Evolutionary conservation across 129 eudicot genomes (phyloP).

Genomic region (Apium graveolens): DNA sequence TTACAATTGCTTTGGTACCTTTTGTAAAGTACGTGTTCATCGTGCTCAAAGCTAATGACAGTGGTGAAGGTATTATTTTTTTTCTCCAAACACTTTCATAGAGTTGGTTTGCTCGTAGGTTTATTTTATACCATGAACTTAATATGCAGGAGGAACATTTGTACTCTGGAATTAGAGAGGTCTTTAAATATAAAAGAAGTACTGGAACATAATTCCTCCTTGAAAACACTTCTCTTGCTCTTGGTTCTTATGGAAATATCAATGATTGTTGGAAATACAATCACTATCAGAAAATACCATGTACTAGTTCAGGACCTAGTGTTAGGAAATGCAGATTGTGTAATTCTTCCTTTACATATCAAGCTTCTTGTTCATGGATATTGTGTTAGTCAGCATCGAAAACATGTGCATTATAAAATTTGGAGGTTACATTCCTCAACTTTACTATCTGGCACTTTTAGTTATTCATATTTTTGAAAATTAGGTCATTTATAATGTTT

Average conservation of each 20-base stretch:
- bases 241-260: slow-evolving; percentile 93
- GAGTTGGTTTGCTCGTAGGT: neutral
- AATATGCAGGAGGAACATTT: slow-evolving; percentile 91
- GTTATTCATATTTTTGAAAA: too few relatives aligned
- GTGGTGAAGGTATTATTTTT: slow-evolving; percentile 69
- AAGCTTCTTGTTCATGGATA: too few relatives aligned
- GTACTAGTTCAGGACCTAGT: too few relatives aligned
- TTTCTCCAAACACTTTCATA: slow-evolving; percentile 4
- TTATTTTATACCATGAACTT: neutral
- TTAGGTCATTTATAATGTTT: too few relatives aligned
- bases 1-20: slow-evolving; percentile 94
- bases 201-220: slow-evolving; percentile 57
- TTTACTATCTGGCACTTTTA: too few relatives aligned
- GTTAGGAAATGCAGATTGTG: too few relatives aligned
- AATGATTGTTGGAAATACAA: slow-evolving; percentile 95
- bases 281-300: too few relatives aligned
- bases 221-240: slow-evolving; percentile 70
- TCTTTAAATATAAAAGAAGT: slow-evolving; percentile 70
- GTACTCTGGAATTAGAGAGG: slow-evolving; percentile 89
- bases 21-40: slow-evolving; percentile 72
- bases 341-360: too few relatives aligned
- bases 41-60: slow-evolving; percentile 92
- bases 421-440: too few relatives aligned
- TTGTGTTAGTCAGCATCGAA: too few relatives aligned
- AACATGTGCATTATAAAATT: too few relatives aligned